Conservation (phyloP, 495 filamentous ascomycete genomes). For the Penicillium riverlandense region DNA sequence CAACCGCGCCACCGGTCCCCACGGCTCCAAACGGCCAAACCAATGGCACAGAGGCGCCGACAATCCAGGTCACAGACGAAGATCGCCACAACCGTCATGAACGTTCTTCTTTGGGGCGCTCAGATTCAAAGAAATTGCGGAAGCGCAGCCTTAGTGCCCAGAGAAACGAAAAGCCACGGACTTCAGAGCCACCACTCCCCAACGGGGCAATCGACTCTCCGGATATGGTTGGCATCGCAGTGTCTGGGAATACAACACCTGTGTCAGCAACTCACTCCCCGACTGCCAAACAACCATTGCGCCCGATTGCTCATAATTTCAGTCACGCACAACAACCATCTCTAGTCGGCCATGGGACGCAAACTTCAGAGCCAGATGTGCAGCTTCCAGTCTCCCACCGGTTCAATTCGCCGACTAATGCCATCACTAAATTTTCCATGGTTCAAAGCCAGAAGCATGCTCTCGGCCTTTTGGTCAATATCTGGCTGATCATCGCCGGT, state of each 20-base stretch:
- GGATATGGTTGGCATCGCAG: constrained; percentile 37
- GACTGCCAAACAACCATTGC: constrained; percentile 34
- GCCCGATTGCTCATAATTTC: constrained; percentile 44
- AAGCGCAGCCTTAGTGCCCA: constrained; percentile 33
- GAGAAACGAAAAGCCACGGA: constrained; percentile 11
- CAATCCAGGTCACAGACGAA: constrained; percentile 45
- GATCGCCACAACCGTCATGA: constrained; percentile 16
- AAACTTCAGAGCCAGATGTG: constrained; percentile 46
- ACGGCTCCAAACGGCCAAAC: constrained; percentile 9
- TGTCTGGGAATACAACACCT: constrained; percentile 21
- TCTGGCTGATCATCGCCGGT: constrained; percentile 84
- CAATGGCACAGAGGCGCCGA: constrained; percentile 26
- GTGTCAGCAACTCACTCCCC: constrained; percentile 12
- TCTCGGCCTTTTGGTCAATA: constrained; percentile 57
- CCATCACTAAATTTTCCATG: constrained; percentile 29
- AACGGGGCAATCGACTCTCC: constrained; percentile 10
- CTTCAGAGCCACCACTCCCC: constrained; percentile 10
- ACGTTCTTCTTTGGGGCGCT: constrained; percentile 17
- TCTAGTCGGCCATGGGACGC: constrained; percentile 38
- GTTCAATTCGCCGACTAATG: constrained; percentile 36
- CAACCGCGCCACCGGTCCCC: constrained; percentile 11
- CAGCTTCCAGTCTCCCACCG: constrained; percentile 40
- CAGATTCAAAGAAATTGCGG: constrained; percentile 40
- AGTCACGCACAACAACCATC: constrained; percentile 31
- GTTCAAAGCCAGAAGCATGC: constrained; percentile 47